phyloP scores from a whole-genome alignment of 73 alveolate genomes.

The Loxodes magnus region DNA sequence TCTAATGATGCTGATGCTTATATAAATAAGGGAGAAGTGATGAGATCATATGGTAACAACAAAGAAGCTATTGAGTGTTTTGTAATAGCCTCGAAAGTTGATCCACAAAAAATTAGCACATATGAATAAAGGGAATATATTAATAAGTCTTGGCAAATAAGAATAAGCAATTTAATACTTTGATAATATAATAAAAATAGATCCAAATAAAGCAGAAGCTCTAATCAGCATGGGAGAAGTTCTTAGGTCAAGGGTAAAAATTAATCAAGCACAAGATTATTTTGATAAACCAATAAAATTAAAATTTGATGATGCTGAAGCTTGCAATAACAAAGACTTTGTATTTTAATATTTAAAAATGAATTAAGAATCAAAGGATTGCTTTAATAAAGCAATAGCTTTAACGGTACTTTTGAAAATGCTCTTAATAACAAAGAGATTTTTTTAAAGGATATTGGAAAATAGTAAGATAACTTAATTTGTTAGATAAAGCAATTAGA shows the following conservation, averaged over 20 bases:
- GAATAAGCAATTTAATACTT: not conserved
- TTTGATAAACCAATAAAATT: not conserved
- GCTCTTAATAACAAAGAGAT: too few relatives aligned
- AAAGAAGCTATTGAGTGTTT: not conserved
- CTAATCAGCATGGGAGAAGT: not conserved
- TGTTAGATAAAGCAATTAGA: not conserved
- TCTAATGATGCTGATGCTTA: conserved; percentile 15
- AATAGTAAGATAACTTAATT: too few relatives aligned
- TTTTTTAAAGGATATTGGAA: too few relatives aligned
- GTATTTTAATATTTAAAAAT: not conserved
- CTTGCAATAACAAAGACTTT: not conserved
- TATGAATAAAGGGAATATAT: not conserved
- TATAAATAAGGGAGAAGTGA: not conserved
- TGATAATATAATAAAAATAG: not conserved
- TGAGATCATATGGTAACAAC: not conserved
- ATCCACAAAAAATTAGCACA: not conserved
- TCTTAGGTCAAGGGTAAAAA: not conserved
- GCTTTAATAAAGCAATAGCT: too few relatives aligned
- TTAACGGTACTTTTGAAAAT: too few relatives aligned
- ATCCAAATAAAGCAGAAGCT: not conserved
- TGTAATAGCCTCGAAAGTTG: not conserved
- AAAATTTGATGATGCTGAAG: not conserved
- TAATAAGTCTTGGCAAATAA: not conserved
- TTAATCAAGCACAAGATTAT: not conserved
- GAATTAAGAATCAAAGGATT: too few relatives aligned